These are phyloP conservation scores for Ammopiptanthus mongolicus DNA, from an alignment of 306 rosid genomes.

Conservation along the genomic window DNA sequence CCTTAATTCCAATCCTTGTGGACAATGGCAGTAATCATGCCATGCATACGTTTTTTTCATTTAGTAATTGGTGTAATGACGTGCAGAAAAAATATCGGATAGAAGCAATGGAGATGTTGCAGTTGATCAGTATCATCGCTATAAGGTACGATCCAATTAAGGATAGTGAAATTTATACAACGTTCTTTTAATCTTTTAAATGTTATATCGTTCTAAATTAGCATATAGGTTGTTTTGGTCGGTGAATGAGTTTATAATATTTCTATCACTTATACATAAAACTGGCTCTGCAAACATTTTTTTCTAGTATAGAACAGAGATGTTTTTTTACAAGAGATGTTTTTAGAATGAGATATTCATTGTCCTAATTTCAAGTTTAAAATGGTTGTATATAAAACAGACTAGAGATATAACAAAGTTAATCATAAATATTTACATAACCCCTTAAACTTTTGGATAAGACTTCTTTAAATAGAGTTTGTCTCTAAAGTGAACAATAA, in stretches of 20 bases:
- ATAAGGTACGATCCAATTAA: conserved; percentile 28
- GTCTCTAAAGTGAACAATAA: too few relatives aligned
- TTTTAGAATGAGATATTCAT: too few relatives aligned
- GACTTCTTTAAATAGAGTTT: too few relatives aligned
- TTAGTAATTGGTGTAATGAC: neutral
- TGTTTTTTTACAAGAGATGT: neutral
- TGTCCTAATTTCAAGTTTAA: too few relatives aligned
- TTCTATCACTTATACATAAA: neutral
- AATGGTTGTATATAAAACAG: too few relatives aligned
- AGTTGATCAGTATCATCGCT: conserved; percentile 48
- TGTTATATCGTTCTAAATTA: neutral
- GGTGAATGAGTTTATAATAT: too few relatives aligned
- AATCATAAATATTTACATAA: too few relatives aligned
- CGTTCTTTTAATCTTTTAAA: neutral
- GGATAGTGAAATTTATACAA: neutral
- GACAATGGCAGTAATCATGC: neutral
- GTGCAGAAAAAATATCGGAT: conserved; percentile 35
- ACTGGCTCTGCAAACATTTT: neutral
- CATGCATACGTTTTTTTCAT: neutral
- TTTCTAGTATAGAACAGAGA: neutral
- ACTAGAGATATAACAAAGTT: too few relatives aligned
- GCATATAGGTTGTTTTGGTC: neutral
- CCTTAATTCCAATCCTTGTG: neutral
- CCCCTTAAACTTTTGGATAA: too few relatives aligned
- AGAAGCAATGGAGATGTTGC: conserved; percentile 48